Evolutionary conservation across 345 rosid genomes (phyloP), one percentile per base, ranked within the genome.

Genomic region (Rhizophora apiculata): DNA sequence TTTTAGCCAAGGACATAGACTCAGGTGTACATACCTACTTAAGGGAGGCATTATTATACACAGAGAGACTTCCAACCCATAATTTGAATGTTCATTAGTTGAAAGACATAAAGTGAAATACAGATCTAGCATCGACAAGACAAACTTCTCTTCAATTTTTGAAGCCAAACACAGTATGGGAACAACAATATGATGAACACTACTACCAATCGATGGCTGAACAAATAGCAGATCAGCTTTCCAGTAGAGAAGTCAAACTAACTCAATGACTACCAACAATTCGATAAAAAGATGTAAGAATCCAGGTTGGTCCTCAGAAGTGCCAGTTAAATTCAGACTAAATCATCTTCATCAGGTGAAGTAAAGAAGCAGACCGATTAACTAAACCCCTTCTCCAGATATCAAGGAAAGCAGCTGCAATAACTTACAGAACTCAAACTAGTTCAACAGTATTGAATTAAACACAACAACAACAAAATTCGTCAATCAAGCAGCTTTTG

Each of bases 401-500:
- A 36, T 21, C 34, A 36, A 65, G 27, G 20, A 65, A 65, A 53
- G 29, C 9, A 55, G 20, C 48, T 57, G 15, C 31, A 60, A 69
- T 29, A 36, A n/a, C 29, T 69, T 70, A 51, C 21, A 63, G 56
- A 71, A 29, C 32, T 26, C 29, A 55, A 71, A 1, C 39, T 52
- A 54, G 26, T 53, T 62, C 68, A 52, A 53, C 70, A 76, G 51
- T 68, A 13, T 46, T 22, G 62, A 63, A 67, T 55, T 68, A n/a
- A 71, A 59, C 10, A 53, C 46, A 72, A 54, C n/a, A 70, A 27
- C n/a, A 63, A 32, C 2, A 31, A 43, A 43, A 13, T 13, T 63
- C 69, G 46, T 59, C 54, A 69, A 69, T 20, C 57, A 65, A 64
- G 24, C 20, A 70, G 26, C 36, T 16, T 46, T 30, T 32, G 3